Percentiles rank a stretch among this genome's conserved stretches.
Conservation (phyloP, 1,139 yeast genomes). For the Geotrichum aggregatum region DNA sequence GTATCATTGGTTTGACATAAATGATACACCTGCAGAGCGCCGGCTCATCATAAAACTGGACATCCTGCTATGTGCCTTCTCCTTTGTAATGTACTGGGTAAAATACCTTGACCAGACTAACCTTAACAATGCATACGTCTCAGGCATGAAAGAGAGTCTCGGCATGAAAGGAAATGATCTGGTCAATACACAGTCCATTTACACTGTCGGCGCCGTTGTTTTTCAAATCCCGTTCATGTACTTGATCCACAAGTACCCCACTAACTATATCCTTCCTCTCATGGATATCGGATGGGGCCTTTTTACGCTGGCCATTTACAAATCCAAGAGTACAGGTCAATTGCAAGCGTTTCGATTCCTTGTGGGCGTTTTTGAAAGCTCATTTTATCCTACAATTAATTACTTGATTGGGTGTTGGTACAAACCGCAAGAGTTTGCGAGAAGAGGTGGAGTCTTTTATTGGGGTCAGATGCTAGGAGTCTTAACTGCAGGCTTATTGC, state of each 20-base stretch:
- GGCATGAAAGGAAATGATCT: constrained; percentile 63
- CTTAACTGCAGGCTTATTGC: constrained; percentile 59
- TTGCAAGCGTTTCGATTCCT: constrained; percentile 57
- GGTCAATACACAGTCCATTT: constrained; percentile 56
- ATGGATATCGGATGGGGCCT: constrained; percentile 65
- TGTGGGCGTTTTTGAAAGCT: constrained; percentile 61
- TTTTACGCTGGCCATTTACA: constrained; percentile 54
- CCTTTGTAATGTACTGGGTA: constrained; percentile 65
- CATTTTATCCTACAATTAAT: constrained; percentile 56
- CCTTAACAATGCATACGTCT: constrained; percentile 63
- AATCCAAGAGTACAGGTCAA: constrained; percentile 47
- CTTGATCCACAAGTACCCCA: constrained; percentile 45
- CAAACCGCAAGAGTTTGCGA: constrained; percentile 53
- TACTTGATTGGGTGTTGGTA: constrained; percentile 62
- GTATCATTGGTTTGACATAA: constrained; percentile 62
- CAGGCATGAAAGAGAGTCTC: constrained; percentile 57
- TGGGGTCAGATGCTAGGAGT: constrained; percentile 59
- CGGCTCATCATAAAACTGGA: constrained; percentile 58
- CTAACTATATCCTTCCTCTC: constrained; percentile 53
- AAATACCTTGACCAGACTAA: constrained; percentile 59
- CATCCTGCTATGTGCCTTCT: constrained; percentile 53
- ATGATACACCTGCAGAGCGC: constrained; percentile 52
- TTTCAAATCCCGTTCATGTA: constrained; percentile 49
- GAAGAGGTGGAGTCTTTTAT: constrained; percentile 60
- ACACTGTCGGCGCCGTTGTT: constrained; percentile 54